These are phyloP conservation scores for Endoconidiophora polonica DNA, from an alignment of 2,329 filamentous ascomycete species.

Conservation along the genomic window DNA sequence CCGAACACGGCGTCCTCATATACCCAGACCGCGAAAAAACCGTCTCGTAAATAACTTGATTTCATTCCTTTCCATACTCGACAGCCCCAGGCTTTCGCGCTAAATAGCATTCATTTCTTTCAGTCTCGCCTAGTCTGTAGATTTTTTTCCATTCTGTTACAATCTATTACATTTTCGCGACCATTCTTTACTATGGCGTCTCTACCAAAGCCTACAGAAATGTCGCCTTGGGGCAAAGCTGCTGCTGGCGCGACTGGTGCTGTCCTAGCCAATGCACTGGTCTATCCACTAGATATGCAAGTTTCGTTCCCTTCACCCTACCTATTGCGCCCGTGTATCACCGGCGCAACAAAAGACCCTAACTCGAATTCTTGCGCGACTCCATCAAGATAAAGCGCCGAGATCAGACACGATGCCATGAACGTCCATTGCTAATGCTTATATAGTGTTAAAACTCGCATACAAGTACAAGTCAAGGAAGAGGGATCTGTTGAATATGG, in stretches of 20 bases:
- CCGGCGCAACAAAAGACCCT: no score
- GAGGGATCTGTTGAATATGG: constrained; percentile 27
- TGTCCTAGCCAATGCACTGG: constrained; percentile 82
- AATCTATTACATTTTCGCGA: neutral
- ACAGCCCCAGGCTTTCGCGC: no score
- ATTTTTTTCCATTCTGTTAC: no score
- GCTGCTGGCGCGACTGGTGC: constrained; percentile 86
- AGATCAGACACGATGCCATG: neutral
- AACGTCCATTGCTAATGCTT: neutral
- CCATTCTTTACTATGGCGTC: constrained; percentile 26
- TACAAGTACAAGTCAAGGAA: constrained; percentile 67
- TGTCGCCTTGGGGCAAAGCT: constrained; percentile 86
- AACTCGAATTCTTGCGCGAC: neutral
- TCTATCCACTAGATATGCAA: constrained; percentile 95
- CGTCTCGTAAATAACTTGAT: no score
- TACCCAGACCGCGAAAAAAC: no score
- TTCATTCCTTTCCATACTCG: no score
- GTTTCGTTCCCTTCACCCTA: constrained; percentile 20
- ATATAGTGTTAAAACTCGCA: constrained; percentile 75
- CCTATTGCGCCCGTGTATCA: no score
- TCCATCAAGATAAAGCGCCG: neutral
- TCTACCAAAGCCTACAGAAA: constrained; percentile 47
- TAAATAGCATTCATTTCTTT: no score
- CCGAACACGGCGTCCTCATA: no score
- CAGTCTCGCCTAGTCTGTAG: no score